phyloP scores from a whole-genome alignment of 208 protist species.

The Trypanosoma platydactyli region DNA sequence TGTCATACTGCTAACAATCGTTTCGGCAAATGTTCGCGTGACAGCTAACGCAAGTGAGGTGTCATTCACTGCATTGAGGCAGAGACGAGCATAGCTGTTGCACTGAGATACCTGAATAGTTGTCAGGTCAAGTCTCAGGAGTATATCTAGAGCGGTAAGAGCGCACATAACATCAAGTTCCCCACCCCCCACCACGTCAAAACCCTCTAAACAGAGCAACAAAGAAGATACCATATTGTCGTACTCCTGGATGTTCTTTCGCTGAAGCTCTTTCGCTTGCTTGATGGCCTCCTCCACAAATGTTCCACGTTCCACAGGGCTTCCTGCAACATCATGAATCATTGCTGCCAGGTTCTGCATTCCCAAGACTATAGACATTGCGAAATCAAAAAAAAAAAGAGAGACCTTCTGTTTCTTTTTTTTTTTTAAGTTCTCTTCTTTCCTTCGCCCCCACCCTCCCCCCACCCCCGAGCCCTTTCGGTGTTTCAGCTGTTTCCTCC shows the following conservation, averaged over 20 bases:
- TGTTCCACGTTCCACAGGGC: slow-evolving; percentile 36
- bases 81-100: slow-evolving; percentile 81
- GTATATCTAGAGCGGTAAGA: slow-evolving; percentile 73
- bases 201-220: slow-evolving; percentile 70
- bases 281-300: slow-evolving; percentile 69
- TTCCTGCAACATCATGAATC: slow-evolving; percentile 41
- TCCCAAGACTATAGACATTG: slow-evolving; percentile 24
- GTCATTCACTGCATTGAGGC: slow-evolving; percentile 54
- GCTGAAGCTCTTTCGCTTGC: slow-evolving; percentile 65
- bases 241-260: slow-evolving; percentile 72
- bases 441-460: not conserved
- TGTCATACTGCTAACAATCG: slow-evolving; percentile 59
- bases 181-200: slow-evolving; percentile 61
- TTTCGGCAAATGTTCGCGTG: slow-evolving; percentile 62
- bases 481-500: not conserved
- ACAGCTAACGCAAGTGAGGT: slow-evolving; percentile 47
- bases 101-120: slow-evolving; percentile 75
- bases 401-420: not conserved
- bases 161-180: slow-evolving; percentile 64
- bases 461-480: not conserved
- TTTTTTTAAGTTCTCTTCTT: slow-evolving; percentile 2
- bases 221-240: slow-evolving; percentile 67
- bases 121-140: slow-evolving; percentile 72
- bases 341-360: slow-evolving; percentile 36
- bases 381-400: slow-evolving; percentile 2